Percentiles rank a stretch among this genome's conserved stretches.
These are phyloP conservation scores for Cymbopogon flexuosus DNA, from an alignment of 202 grass and related monocot genomes.

Conservation along the genomic window DNA sequence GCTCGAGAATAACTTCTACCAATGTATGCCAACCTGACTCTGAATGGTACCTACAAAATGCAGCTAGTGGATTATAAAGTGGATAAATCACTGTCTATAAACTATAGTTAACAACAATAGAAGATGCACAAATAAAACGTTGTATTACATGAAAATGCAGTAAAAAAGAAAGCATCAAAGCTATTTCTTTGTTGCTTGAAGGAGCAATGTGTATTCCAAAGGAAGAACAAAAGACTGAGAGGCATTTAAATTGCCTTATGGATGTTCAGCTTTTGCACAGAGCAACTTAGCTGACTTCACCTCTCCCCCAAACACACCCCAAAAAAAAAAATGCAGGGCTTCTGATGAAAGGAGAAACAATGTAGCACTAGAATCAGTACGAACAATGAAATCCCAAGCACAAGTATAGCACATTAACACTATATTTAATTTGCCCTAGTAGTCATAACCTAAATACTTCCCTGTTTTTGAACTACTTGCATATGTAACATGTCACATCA, in stretches of 20 bases:
- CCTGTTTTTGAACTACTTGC: not conserved
- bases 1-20: conserved; percentile 73
- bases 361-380: not conserved
- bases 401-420: not conserved
- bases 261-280: conserved; percentile 3
- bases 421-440: not conserved
- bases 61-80: conserved; percentile 20
- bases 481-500: not conserved
- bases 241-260: not conserved
- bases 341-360: not conserved
- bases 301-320: too few relatives aligned
- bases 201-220: not conserved
- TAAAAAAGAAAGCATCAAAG: not conserved
- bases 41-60: conserved; percentile 80
- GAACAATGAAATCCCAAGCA: not conserved
- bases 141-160: not conserved
- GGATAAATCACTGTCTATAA: not conserved
- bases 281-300: not conserved
- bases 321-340: not conserved
- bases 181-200: not conserved
- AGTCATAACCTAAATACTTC: not conserved
- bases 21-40: conserved; percentile 75
- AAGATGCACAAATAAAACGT: conserved; percentile 3
- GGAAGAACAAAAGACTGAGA: not conserved
- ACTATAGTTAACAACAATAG: not conserved